Evolutionary conservation across 2,329 filamentous ascomycete species (phyloP).

Genomic region (Xylaria sp.): DNA sequence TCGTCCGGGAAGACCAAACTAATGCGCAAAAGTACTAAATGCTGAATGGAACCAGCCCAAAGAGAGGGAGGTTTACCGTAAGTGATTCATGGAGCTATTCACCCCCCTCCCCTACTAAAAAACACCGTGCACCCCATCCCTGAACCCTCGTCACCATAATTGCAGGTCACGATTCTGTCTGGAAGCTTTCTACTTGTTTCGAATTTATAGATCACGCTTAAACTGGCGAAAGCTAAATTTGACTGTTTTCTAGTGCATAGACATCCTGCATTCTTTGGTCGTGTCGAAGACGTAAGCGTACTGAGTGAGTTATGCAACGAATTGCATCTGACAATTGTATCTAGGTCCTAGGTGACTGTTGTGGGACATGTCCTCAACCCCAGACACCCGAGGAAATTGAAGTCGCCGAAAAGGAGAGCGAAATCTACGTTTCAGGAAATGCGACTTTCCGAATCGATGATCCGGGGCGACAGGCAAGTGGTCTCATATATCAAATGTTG

Average conservation of each 20-base stretch:
- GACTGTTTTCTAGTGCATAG: conserved; percentile 61
- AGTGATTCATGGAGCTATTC: background rate
- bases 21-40: conserved; percentile 63
- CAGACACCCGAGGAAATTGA: conserved; percentile 73
- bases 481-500: background rate
- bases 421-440: conserved; percentile 76
- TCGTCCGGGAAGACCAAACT: background rate
- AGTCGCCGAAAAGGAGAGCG: conserved; percentile 71
- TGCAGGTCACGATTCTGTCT: background rate
- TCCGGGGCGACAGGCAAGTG: conserved; percentile 69
- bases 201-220: background rate
- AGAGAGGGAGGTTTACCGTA: conserved; percentile 70
- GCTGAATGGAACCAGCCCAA: conserved; percentile 84
- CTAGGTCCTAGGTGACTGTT: conserved; percentile 76
- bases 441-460: conserved; percentile 80
- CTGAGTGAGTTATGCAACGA: background rate
- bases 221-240: background rate
- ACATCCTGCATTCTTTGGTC: conserved; percentile 85
- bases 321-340: background rate
- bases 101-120: no score
- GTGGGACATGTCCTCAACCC: conserved; percentile 75
- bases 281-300: conserved; percentile 61
- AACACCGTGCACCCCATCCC: no score
- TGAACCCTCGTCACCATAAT: no score
- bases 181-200: background rate